Base-by-base conservation (phyloP, 768 basidiomycete genomes). In the Tephrocybe sp. region DNA sequence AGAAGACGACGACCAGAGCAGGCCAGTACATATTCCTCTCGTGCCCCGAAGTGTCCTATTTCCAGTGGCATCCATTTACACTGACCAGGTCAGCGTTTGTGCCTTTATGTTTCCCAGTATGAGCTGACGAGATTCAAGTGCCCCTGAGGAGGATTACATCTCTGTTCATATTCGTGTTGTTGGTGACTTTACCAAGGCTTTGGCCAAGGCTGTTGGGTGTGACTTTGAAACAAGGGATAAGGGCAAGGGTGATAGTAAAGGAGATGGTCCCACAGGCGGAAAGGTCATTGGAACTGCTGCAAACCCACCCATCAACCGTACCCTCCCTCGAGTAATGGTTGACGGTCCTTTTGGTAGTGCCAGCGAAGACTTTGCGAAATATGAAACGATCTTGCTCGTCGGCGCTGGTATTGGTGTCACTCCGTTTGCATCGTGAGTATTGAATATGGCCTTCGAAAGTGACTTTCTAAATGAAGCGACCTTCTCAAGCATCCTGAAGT, bases 11-110 rank as follows among this genome's bases (percentile, higher is more conserved):
- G 1, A 83, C 82, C 24, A 79, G 86, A 9, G 92, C 93, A 1
- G 93, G 93, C 16, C 91, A 96, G 66, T 98, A 97, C 68, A 90
- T 98, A 65, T 94, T 96, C 76, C 68, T 97, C 41, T 86, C 76
- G 56, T 93, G 91, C 71, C 95, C 94, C 8, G 89, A 92, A 68
- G 75, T 98, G 38, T 92, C 88, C 16, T 96, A 92, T 73, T 95
- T 88, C 77, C 92, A 97, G 65, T 98, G 93, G 89, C 95, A 98
- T 63, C 93, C 94, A 8, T 97, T 97, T 78, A 96, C 94, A 13
- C 80, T 97, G 52, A 96, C 92, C 27, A 87, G 85, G 85, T 83
- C 44, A 16, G 69, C 66, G 16, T 13, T 38, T 19, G 11, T 44
- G n/a, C 40, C 49, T 26, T 31, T 42, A 21, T 40, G 13, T 31